Conservation (phyloP, 208 protist species). For the Chromosphaera perkinsii region DNA sequence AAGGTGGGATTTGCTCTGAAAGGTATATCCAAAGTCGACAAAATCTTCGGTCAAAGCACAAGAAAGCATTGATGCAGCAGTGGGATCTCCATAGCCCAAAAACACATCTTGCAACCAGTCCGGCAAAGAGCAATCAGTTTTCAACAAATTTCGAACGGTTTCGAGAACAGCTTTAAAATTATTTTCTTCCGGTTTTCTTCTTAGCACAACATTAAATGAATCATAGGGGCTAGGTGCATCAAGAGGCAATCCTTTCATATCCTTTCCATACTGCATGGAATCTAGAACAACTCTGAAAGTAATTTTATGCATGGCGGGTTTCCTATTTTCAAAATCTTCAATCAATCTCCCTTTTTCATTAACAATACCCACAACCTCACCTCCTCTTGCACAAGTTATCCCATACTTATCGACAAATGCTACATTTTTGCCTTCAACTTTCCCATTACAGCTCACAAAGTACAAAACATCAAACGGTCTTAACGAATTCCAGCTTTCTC, state of each 20-base stretch:
- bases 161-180: conserved; percentile 80
- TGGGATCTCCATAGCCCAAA: conserved; percentile 69
- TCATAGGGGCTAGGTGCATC: conserved; percentile 45
- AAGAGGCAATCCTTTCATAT: background rate
- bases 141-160: conserved; percentile 72
- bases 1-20: no score
- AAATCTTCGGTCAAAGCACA: no score
- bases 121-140: conserved; percentile 52
- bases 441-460: no score
- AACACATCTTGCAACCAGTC: conserved; percentile 73
- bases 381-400: conserved; percentile 41
- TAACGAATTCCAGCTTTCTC: no score
- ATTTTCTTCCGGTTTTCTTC: conserved; percentile 70
- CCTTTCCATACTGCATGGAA: conserved; percentile 33
- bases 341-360: conserved; percentile 47
- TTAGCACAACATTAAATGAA: conserved; percentile 70
- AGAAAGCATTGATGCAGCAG: no score
- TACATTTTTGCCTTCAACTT: no score
- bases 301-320: background rate
- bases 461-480: no score
- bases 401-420: background rate
- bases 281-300: conserved; percentile 36
- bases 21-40: no score
- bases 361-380: conserved; percentile 44
- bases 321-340: conserved; percentile 39